Evolutionary conservation across 2,329 filamentous ascomycete genomes (phyloP), one percentile per base, ranked within the genome.

Genomic region (Tolypocladium tropicale): DNA sequence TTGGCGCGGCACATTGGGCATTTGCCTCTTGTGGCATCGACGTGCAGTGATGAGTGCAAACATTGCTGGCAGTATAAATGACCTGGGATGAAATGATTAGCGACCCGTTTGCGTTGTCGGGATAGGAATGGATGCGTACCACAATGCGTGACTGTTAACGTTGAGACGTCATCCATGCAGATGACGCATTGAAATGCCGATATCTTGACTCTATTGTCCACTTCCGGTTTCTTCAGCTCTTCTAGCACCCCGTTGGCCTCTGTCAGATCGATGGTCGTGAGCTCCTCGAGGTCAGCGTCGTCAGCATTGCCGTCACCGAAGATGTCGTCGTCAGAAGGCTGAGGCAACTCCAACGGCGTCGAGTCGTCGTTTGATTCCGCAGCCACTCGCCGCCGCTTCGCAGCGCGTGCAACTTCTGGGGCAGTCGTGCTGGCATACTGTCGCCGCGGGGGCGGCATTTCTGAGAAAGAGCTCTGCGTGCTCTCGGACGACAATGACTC

Each of bases 41-140:
- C 81, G 57, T 81, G 71, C 2, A 86, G 74, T 5, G 83, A 80
- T 12, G 79, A 78, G 62, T 84, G 81, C 2, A 87, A 73, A 63
- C 84, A 87, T 56, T 79, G 76, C 50, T 79, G 78, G 60, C 84
- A 87, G 65, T 84, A 87, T 3, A 86, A 70, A 63, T 87, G 84
- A 11, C 84, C 84, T 86, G 54, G 32, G 39, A 2, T 1, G 21
- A n/a, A n/a, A 10, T 14, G 11, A 5, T 59, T 12, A 56, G 54
- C 46, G 23, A 30, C n/a, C n/a, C n/a, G n/a, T n/a, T n/a, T 12
- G 39, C 12, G 23, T 7, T 16, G 28, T 37, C n/a, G 5, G 49
- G 14, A 21, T 23, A 18, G 34, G 25, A 10, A 6, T 4, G 37
- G 46, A 52, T 51, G 72, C 81, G 60, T 80, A 86, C 84, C 84